Evolutionary conservation across 2,329 filamentous ascomycete genomes (phyloP).

Genomic region (Aspergillus amoenus): DNA sequence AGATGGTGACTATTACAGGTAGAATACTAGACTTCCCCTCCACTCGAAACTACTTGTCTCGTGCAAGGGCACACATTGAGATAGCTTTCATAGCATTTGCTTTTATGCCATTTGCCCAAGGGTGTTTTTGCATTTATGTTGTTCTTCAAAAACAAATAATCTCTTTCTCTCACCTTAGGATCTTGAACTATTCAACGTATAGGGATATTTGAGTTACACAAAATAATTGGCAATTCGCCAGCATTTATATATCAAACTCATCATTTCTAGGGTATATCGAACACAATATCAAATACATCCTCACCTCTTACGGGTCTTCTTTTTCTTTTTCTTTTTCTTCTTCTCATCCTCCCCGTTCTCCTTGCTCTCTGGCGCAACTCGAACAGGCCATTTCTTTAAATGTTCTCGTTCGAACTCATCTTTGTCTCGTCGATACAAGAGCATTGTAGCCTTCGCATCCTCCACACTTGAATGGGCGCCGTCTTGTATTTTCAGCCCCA

Average conservation of each 20-base stretch:
- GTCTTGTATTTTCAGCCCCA: conserved; percentile 60
- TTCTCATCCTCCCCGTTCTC: conserved; percentile 38
- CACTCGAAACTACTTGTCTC: too few relatives aligned
- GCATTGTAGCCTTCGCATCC: conserved; percentile 87
- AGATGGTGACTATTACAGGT: too few relatives aligned
- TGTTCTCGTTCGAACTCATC: conserved; percentile 80
- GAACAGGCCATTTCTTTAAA: conserved; percentile 61
- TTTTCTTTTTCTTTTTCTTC: conserved; percentile 51
- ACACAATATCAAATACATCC: neutral
- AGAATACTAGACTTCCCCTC: too few relatives aligned
- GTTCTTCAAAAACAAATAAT: too few relatives aligned
- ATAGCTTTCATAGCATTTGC: too few relatives aligned
- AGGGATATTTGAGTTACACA: too few relatives aligned
- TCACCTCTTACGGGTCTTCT: conserved; percentile 46
- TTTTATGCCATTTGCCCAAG: too few relatives aligned
- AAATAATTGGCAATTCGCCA: neutral
- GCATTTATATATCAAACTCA: conserved; percentile 6
- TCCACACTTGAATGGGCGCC: conserved; percentile 63
- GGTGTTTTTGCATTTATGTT: too few relatives aligned
- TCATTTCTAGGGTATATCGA: conserved; percentile 19
- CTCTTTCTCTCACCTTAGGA: too few relatives aligned
- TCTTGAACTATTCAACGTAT: too few relatives aligned
- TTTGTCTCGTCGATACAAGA: conserved; percentile 81
- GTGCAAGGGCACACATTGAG: too few relatives aligned
- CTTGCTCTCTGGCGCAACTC: conserved; percentile 33